Evolutionary conservation across 306 rosid species (phyloP), one percentile per base, ranked within the genome.

Genomic region (Gynostemma pentaphyllum): DNA sequence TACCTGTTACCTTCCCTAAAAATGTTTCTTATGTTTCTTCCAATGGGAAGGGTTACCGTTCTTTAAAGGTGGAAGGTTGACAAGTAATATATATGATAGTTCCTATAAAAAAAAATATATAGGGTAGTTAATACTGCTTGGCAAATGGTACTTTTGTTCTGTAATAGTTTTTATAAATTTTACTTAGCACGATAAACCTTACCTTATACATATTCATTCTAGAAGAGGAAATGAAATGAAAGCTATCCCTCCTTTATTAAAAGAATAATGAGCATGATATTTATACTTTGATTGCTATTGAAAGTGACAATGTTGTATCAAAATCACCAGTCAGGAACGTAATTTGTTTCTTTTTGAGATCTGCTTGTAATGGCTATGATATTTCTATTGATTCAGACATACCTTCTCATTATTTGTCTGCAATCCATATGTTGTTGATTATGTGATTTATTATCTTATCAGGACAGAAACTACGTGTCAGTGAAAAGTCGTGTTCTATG

Each of bases 391-490:
- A 23, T 60, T 39, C 65, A 21, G 48, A 60, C 21, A 1, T 39
- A n/a, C 34, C 19, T 60, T 60, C 39, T 39, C 48, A 39, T 5
- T 5, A 37, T 39, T 39, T 42, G 34, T 60, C 13, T 37, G 23
- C 47, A 36, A 36, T 62, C 11, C 21, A 34, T 26, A 21, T 65
- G 26, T 48, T 32, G 8, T 15, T 37, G 2, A 14, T 23, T 45
- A 7, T 57, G 12, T 50, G 27, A 36, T 32, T 49, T 41, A 56
- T 26, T 61, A 60, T 76, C 45, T 77, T 66, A 62, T 68, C 94
- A 92, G 99, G 95, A 84, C 67, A 82, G 97, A 59, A 84, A 78
- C 51, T 94, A 94, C 26, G 85, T 94, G 74, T 82, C 83, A 26
- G 80, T 78, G 51, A 94, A 86, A 84, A 81, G 59, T 65, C 95